Evolutionary conservation across 306 rosid genomes (phyloP).

Genomic region (Prunus davidiana): DNA sequence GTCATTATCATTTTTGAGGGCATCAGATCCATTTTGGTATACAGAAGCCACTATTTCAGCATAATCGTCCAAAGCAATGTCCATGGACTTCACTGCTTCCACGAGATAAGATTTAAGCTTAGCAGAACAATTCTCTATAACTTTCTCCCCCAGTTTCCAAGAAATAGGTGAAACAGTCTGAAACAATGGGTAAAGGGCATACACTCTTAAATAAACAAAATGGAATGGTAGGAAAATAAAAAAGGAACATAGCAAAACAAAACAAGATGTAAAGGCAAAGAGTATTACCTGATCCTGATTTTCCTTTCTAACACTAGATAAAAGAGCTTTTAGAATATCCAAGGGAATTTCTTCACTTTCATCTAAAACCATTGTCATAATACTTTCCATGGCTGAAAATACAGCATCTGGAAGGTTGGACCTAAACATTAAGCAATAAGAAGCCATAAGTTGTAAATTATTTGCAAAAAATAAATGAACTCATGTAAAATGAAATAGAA

Average conservation of each 20-base stretch:
- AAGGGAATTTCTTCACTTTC: constrained; percentile 69
- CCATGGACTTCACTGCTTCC: constrained; percentile 48
- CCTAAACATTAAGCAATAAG: constrained; percentile 43
- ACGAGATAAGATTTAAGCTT: constrained; percentile 51
- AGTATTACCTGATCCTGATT: constrained; percentile 60
- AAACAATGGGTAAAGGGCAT: constrained; percentile 25
- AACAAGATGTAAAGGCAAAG: constrained; percentile 2
- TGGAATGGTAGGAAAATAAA: not conserved
- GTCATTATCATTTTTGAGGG: constrained; percentile 6
- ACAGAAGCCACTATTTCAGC: constrained; percentile 43
- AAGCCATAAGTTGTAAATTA: constrained; percentile 26
- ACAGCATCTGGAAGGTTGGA: constrained; percentile 46
- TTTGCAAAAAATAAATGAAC: constrained; percentile 13
- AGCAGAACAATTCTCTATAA: constrained; percentile 54
- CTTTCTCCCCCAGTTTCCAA: constrained; percentile 65
- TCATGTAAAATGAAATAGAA: constrained; percentile 6
- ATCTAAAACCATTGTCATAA: constrained; percentile 57
- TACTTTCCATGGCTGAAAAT: constrained; percentile 50
- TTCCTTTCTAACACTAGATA: constrained; percentile 56
- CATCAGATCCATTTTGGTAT: constrained; percentile 35
- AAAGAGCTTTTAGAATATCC: constrained; percentile 52
- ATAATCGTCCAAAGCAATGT: constrained; percentile 44
- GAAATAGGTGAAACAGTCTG: constrained; percentile 55
- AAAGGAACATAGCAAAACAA: constrained; percentile 15
- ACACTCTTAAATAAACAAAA: not conserved